phyloP scores from a whole-genome alignment of 768 basidiomycete species.

The Tephrocybe sp. region DNA sequence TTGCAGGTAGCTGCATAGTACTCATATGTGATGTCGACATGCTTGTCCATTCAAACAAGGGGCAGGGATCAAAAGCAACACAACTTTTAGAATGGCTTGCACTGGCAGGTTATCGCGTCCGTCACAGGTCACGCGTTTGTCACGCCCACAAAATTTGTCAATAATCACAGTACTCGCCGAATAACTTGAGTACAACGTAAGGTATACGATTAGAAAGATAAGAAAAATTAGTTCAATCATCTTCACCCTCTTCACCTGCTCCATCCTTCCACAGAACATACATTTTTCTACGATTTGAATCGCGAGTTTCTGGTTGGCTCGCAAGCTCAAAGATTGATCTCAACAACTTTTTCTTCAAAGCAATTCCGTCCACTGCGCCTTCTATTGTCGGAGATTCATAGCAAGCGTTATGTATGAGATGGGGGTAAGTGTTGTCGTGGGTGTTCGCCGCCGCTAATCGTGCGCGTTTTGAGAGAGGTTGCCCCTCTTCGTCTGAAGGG shows the following conservation, averaged over 20 bases:
- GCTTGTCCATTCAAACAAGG: no score
- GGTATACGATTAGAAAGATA: constrained; percentile 19
- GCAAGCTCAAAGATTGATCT: constrained; percentile 70
- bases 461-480: constrained; percentile 44
- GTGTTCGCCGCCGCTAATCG: constrained; percentile 29
- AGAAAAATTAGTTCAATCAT: constrained; percentile 11
- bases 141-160: constrained; percentile 3
- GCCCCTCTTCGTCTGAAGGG: constrained; percentile 35
- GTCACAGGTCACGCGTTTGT: constrained; percentile 13
- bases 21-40: constrained; percentile 15
- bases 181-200: no score
- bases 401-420: constrained; percentile 55
- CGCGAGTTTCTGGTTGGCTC: constrained; percentile 68
- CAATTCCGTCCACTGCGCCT: constrained; percentile 28
- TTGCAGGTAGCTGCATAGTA: constrained; percentile 13
- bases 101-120: no score
- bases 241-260: constrained; percentile 40
- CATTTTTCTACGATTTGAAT: constrained; percentile 78
- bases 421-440: constrained; percentile 32
- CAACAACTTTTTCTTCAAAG: constrained; percentile 56
- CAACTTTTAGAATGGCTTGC: no score
- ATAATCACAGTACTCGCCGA: no score
- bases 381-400: constrained; percentile 37
- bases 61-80: no score
- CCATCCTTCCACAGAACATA: constrained; percentile 76